phyloP scores from a whole-genome alignment of 2,329 filamentous ascomycete genomes.

The Penicillium janthinellum region DNA sequence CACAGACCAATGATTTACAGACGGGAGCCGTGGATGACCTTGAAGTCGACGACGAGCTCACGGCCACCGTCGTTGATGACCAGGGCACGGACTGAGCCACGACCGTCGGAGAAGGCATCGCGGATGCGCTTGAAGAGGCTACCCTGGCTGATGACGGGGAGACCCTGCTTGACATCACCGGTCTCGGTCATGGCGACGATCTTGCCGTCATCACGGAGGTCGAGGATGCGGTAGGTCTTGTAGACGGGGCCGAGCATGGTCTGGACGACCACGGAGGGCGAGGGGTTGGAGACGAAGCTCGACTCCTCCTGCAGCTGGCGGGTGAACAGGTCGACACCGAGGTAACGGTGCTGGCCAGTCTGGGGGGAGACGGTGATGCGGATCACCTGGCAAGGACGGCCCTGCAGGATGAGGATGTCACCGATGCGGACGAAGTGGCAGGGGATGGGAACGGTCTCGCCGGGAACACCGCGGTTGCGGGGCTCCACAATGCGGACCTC shows the following conservation, averaged over 20 bases:
- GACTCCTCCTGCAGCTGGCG: constrained; percentile 99
- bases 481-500: constrained; percentile 55
- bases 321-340: constrained; percentile 99
- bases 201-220: constrained; percentile 80
- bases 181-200: constrained; percentile 98
- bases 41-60: constrained; percentile 98
- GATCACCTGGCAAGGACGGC: constrained; percentile 99
- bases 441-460: constrained; percentile 95
- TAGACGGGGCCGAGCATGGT: constrained; percentile 99
- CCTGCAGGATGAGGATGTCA: constrained; percentile 98
- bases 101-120: constrained; percentile 84
- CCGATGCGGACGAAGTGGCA: constrained; percentile 99
- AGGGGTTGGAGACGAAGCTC: constrained; percentile 94
- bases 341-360: constrained; percentile 99
- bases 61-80: constrained; percentile 91
- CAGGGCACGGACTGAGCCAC: constrained; percentile 89
- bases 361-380: constrained; percentile 97
- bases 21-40: constrained; percentile 83
- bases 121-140: constrained; percentile 79
- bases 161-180: constrained; percentile 94
- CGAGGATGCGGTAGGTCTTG: constrained; percentile 99
- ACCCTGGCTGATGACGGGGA: constrained; percentile 94
- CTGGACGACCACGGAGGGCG: constrained; percentile 95
- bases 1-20: constrained; percentile 50
- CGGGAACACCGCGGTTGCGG: constrained; percentile 49